Percentiles rank a stretch among this genome's conserved stretches.
These are phyloP conservation scores for Thielaviopsis populi DNA, from an alignment of 2,329 filamentous ascomycete genomes.

Conservation along the genomic window DNA sequence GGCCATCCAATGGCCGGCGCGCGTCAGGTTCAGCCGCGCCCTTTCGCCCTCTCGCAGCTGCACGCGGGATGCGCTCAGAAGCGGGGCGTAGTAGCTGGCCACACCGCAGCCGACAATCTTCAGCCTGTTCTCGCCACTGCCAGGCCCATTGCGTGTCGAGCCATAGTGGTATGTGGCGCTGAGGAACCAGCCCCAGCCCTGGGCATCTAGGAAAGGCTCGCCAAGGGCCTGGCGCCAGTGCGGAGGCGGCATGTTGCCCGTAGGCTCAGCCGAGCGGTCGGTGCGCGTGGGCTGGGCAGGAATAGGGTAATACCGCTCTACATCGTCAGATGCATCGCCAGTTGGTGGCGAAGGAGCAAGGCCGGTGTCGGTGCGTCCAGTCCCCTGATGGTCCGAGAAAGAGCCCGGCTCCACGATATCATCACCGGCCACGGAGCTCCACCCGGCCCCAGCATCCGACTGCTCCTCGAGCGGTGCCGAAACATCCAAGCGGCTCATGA, in stretches of 20 bases:
- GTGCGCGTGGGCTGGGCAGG: slow-evolving; percentile 26
- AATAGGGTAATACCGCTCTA: slow-evolving; percentile 23
- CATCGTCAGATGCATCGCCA: slow-evolving; percentile 8
- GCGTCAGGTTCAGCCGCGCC: slow-evolving; percentile 28
- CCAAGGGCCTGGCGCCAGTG: slow-evolving; percentile 20
- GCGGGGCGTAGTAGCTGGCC: slow-evolving; percentile 31
- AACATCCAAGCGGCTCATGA: slow-evolving; percentile 32
- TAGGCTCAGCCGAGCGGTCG: slow-evolving; percentile 21
- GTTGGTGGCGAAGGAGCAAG: background rate
- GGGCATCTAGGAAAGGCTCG: slow-evolving; percentile 28
- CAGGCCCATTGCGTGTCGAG: slow-evolving; percentile 25
- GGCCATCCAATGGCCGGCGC: slow-evolving; percentile 27
- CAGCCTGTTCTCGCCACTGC: slow-evolving; percentile 29
- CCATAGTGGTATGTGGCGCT: slow-evolving; percentile 32
- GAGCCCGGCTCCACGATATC: background rate
- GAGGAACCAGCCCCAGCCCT: slow-evolving; percentile 32
- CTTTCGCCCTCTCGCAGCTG: slow-evolving; percentile 22
- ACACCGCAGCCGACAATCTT: slow-evolving; percentile 27
- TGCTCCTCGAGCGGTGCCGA: slow-evolving; percentile 26
- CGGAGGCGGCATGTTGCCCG: slow-evolving; percentile 15
- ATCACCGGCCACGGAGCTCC: background rate
- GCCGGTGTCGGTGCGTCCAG: background rate
- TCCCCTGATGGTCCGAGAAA: background rate
- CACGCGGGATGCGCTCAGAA: background rate
- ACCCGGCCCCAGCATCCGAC: slow-evolving; percentile 9